Evolutionary conservation across 2,329 filamentous ascomycete genomes (phyloP), one percentile per base, ranked within the genome.

Genomic region (Monilinia polystroma): DNA sequence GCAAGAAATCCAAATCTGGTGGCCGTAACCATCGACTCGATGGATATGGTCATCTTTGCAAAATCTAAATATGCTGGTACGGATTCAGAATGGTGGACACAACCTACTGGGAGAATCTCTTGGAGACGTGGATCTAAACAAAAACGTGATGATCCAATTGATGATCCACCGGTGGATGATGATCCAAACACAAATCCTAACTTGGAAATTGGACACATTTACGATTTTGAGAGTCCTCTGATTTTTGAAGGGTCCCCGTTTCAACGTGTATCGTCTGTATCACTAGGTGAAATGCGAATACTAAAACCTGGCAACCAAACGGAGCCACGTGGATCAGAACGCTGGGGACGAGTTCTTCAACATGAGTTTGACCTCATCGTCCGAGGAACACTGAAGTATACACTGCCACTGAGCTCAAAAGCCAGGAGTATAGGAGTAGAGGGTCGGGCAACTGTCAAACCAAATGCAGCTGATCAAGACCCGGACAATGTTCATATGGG

Each of bases 1-100:
- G 95, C 94, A 0, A 84, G 94, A 73, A 99, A 99, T 76, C 93
- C 94, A 0, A 99, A 98, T 73, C 88, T 97, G 52, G 90, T 98
- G 51, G 88, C 92, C 2, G 90, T 99, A 53, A 90, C 90, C 2
- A 87, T 99, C 49, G 88, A 91, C 70, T 88, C 93, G 57, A 90
- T 96, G 75, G 93, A 98, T 76, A 83, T 98, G 67, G 93, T 96
- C 74, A 85, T 99, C 43, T 98, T 98, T 78, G 95, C 95, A 41
- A 97, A 96, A 78, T 97, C 93, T 68, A 92, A 91, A 68, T 91
- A 94, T 75, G 90, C 94, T 16, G 91, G 91, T n/a, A 84, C 83
- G 10, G 85, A 87, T 72, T 68, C 70, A 1, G 73, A 77, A 74
- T 87, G 86, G 85, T 84, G 84, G 83, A 80, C 81, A 26, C 76